Evolutionary conservation across 352 stramenopile genomes (phyloP), one percentile per base, ranked within the genome.

Genomic region (Phytopythium oedochilum): DNA sequence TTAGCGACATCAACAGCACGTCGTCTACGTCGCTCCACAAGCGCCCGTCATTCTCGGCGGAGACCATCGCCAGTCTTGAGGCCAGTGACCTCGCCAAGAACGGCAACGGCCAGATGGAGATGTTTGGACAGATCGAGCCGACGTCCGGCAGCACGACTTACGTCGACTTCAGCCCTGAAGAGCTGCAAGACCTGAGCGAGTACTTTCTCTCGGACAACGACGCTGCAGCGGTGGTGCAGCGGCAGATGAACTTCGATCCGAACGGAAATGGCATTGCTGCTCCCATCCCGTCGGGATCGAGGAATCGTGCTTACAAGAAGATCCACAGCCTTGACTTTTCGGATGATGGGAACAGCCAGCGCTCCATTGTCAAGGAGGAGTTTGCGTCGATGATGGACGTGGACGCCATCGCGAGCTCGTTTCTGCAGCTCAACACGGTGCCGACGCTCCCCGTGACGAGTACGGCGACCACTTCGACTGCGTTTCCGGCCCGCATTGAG

Each of bases 311-410:
- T 17, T 86, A 77, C 52, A 86, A 88, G 64, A 89, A 89, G 66
- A 77, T 79, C 40, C 78, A 89, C 57, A 92, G 82, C 57, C 71
- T 92, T 31, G 82, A 92, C 57, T 89, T 88, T 28, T 73, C 63
- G 0, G 63, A 75, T 15, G 74, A 86, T 22, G 39, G 50, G 34
- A 66, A 45, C 34, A 55, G 49, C 35, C 49, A 55, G 34, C 32
- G 49, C 18, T 53, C 47, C 9, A 53, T 53, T 31, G 23, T 84
- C 61, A 85, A 85, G 60, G 54, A 78, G 36, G 71, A 84, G 48
- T 59, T 64, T 29, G 39, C 42, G 42, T 2, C 60, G 36, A 68
- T 66, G 26, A 65, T 75, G 60, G 71, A 86, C n/a, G 70, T 80
- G 38, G 67, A 83, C 23, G 63, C 65, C 39, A 74, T 86, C 40